These are phyloP conservation scores for Podochytrium sp. DNA, from an alignment of 192 early-diverging fungal genomes.

Conservation along the genomic window DNA sequence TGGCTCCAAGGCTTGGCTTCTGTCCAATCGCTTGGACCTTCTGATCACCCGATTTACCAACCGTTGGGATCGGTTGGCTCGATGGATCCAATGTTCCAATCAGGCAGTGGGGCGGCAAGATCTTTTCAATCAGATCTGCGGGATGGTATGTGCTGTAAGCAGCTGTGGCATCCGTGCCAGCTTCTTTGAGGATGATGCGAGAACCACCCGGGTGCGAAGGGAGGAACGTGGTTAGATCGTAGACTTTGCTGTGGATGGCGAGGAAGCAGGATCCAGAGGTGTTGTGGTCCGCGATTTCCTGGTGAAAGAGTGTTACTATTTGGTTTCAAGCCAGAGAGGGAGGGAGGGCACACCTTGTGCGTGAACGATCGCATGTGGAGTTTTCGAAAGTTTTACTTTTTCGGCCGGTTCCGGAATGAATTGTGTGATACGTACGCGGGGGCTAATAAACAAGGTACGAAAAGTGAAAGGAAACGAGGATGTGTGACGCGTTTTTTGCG, in stretches of 20 bases:
- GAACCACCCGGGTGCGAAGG: constrained; percentile 53
- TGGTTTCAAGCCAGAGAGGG: no score
- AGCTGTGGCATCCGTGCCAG: constrained; percentile 72
- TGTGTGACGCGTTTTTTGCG: no score
- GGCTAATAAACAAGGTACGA: no score
- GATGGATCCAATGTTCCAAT: constrained; percentile 59
- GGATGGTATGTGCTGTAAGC: constrained; percentile 73
- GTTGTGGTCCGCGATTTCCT: constrained; percentile 12
- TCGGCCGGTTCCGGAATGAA: no score
- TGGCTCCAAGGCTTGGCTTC: constrained; percentile 57
- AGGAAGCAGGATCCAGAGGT: constrained; percentile 23
- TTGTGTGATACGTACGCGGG: no score
- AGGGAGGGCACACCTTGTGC: no score
- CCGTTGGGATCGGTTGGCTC: constrained; percentile 13
- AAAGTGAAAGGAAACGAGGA: no score
- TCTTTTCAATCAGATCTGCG: constrained; percentile 59
- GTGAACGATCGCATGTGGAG: no score
- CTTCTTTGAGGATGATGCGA: constrained; percentile 61
- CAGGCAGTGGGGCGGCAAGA: constrained; percentile 54
- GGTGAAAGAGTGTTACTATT: background rate
- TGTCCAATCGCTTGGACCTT: constrained; percentile 12
- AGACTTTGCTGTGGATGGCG: constrained; percentile 47
- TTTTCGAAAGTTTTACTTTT: no score
- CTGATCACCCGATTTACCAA: constrained; percentile 19
- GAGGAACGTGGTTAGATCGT: constrained; percentile 58